These are phyloP conservation scores for Xerocomus potaroensis DNA, from an alignment of 768 basidiomycete genomes.

Conservation along the genomic window DNA sequence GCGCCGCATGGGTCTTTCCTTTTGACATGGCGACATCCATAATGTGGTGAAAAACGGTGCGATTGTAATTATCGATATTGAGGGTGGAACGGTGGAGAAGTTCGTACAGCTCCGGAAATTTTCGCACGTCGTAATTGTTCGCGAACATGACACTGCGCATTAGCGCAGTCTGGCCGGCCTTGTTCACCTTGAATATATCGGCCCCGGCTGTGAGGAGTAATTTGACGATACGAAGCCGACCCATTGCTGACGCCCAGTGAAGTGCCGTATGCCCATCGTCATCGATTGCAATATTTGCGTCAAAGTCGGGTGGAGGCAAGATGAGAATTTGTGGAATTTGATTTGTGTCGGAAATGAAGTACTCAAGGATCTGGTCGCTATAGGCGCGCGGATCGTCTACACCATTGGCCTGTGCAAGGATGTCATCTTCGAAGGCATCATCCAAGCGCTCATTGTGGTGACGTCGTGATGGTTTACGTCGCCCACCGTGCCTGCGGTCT, in stretches of 20 bases:
- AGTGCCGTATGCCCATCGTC: slow-evolving; percentile 96
- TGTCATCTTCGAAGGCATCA: slow-evolving; percentile 43
- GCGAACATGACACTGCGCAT: slow-evolving; percentile 99
- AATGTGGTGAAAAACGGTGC: slow-evolving; percentile 97
- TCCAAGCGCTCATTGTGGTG: slow-evolving; percentile 44
- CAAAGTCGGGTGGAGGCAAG: slow-evolving; percentile 84
- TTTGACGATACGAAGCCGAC: slow-evolving; percentile 93
- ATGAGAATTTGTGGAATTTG: slow-evolving; percentile 86
- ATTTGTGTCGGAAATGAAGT: slow-evolving; percentile 96
- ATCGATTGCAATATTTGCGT: slow-evolving; percentile 94
- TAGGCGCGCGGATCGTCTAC: slow-evolving; percentile 62
- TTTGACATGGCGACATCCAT: slow-evolving; percentile 97
- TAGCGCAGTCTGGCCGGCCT: slow-evolving; percentile 91
- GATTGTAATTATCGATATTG: slow-evolving; percentile 97
- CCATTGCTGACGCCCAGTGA: slow-evolving; percentile 99
- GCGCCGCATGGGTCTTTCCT: slow-evolving; percentile 94
- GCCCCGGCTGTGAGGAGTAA: slow-evolving; percentile 90
- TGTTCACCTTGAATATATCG: slow-evolving; percentile 96
- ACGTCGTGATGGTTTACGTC: slow-evolving; percentile 47
- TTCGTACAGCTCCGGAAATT: slow-evolving; percentile 97
- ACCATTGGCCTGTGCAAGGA: slow-evolving; percentile 39
- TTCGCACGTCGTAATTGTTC: slow-evolving; percentile 98
- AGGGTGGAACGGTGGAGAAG: slow-evolving; percentile 96
- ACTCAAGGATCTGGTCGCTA: slow-evolving; percentile 94
- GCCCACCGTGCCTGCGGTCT: slow-evolving; percentile 33